Base-by-base conservation (phyloP, 495 filamentous ascomycete species). In the Parachaetomium inaequale region DNA sequence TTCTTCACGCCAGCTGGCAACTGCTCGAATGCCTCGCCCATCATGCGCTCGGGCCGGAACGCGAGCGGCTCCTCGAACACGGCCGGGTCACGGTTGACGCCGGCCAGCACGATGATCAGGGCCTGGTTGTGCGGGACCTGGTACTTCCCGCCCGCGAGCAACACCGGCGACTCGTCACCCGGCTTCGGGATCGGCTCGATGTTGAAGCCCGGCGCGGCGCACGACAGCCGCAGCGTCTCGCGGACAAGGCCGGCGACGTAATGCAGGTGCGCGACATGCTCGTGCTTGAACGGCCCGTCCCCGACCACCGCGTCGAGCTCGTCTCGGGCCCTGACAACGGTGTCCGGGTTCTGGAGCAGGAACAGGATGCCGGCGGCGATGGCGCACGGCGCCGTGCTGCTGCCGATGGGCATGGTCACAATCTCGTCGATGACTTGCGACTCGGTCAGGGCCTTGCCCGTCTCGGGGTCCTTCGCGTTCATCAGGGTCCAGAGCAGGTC, bases 401-500 rank as follows among this genome's bases (percentile, higher is more conserved):
- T 75, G 36, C 77, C 79, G 58, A 81, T 76, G 46, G 79, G 74
- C 75, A 81, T 81, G 6, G 82, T 84, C 31, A 86, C 81, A 76
- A 92, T 87, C 68, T 91, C 88, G 69, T 89, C 77, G 43, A 88
- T 74, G 57, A 90, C 83, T 34, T 81, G 79, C 2, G 81, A 76
- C n/a, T 87, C 81, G 3, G 75, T 78, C 55, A 92, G 71, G 0
- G 73, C 73, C 50, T 80, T 71, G 5, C 86, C 87, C 0, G 87
- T 90, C 71, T 85, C 78, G 7, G 84, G 82, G 70, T 88, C 89
- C n/a, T 74, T 79, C 17, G 81, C 84, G 52, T 82, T 77, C 64
- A 92, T 73, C 71, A 93, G 77, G 0, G 84, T 81, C 73, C 85
- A 85, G 12, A 92, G 80, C 4, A 92, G 72, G 72, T 92, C 89